These are phyloP conservation scores for Aciculosporium take DNA, from an alignment of 2,329 filamentous ascomycete genomes.

Conservation along the genomic window DNA sequence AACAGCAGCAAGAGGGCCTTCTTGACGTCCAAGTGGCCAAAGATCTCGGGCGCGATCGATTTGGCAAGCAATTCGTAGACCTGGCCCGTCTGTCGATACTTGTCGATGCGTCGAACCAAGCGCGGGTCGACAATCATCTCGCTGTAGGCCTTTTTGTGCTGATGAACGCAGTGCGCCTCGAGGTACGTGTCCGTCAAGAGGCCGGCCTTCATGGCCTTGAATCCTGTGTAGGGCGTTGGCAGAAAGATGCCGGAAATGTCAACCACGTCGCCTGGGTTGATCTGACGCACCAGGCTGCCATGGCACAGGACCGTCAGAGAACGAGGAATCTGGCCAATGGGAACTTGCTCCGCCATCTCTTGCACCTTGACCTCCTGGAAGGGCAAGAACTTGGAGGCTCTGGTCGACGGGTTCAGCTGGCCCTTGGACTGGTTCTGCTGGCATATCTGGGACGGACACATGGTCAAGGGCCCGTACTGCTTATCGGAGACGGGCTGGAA, in stretches of 20 bases:
- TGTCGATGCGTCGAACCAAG: constrained; percentile 71
- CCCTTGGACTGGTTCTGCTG: constrained; percentile 82
- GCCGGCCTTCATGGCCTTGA: constrained; percentile 90
- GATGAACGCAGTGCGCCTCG: constrained; percentile 81
- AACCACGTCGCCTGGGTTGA: constrained; percentile 88
- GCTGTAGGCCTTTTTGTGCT: constrained; percentile 97
- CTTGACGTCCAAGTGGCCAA: constrained; percentile 91
- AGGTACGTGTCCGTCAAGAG: constrained; percentile 95
- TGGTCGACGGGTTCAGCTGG: constrained; percentile 84
- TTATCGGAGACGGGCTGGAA: constrained; percentile 91
- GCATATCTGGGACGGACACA: constrained; percentile 86
- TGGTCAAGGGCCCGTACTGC: constrained; percentile 73
- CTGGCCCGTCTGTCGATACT: constrained; percentile 71
- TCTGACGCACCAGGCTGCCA: constrained; percentile 68
- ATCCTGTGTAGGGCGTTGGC: constrained; percentile 96
- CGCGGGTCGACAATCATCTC: constrained; percentile 73
- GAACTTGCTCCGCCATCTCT: constrained; percentile 97
- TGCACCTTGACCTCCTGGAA: constrained; percentile 99
- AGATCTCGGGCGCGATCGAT: constrained; percentile 96
- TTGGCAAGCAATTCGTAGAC: constrained; percentile 92
- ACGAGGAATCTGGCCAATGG: constrained; percentile 91
- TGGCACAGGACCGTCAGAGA: constrained; percentile 82
- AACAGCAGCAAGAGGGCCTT: constrained; percentile 91
- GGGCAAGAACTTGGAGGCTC: constrained; percentile 89
- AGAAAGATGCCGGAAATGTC: constrained; percentile 93